phyloP scores from a whole-genome alignment of 192 early-diverging fungal genomes.

The Podila minutissima region DNA sequence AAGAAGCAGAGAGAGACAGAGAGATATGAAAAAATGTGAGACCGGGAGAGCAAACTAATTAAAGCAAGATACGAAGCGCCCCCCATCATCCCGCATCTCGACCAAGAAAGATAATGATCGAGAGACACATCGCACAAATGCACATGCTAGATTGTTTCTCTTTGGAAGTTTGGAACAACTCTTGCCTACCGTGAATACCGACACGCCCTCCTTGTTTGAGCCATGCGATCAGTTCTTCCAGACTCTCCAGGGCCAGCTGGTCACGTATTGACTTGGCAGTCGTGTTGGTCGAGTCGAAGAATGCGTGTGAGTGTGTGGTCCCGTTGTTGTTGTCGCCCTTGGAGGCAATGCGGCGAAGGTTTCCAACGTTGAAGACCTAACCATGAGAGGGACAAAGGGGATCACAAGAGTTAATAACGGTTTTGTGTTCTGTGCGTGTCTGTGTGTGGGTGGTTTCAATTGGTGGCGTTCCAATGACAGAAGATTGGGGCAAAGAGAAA shows the following conservation, averaged over 20 bases:
- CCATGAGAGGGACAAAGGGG: slow-evolving; percentile 52
- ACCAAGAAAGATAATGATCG: background rate
- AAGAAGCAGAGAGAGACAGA: slow-evolving; percentile 1
- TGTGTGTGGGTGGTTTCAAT: background rate
- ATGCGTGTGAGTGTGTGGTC: slow-evolving; percentile 78
- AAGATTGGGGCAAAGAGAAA: no score
- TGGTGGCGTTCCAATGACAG: no score
- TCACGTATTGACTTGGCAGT: slow-evolving; percentile 83
- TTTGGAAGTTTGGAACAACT: background rate
- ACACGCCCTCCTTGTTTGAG: slow-evolving; percentile 88
- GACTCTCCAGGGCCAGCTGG: slow-evolving; percentile 87
- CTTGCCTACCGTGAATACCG: slow-evolving; percentile 71
- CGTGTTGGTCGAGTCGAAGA: slow-evolving; percentile 93
- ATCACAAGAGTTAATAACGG: slow-evolving; percentile 48
- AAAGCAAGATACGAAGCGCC: background rate
- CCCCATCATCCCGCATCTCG: no score
- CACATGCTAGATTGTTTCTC: background rate
- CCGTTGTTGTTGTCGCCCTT: slow-evolving; percentile 53
- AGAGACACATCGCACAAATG: background rate
- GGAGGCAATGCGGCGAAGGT: slow-evolving; percentile 80
- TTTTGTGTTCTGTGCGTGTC: no score
- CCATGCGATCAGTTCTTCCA: slow-evolving; percentile 94
- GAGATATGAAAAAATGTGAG: slow-evolving; percentile 1
- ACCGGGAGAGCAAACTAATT: background rate
- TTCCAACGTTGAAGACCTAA: slow-evolving; percentile 95